These are phyloP conservation scores for Candida maltosa DNA, from an alignment of 805 yeast species.

Conservation along the genomic window DNA sequence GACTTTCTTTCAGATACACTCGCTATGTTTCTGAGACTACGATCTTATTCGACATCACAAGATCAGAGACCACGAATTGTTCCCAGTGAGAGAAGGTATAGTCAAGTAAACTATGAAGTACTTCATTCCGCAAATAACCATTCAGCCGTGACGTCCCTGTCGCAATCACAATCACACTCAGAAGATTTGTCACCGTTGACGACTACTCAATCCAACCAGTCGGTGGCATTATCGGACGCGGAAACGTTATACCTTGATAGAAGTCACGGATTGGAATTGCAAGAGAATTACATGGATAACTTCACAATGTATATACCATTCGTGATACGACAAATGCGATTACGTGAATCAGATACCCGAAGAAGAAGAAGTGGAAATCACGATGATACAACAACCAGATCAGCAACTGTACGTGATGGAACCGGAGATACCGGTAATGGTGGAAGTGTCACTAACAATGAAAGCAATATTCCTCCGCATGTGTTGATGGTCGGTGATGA, in stretches of 20 bases:
- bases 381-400: no score
- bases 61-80: no score
- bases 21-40: no score
- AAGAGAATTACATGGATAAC: slow-evolving; percentile 33
- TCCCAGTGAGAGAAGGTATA: slow-evolving; percentile 1
- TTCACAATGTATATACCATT: slow-evolving; percentile 36
- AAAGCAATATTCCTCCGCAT: no score
- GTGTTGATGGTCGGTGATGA: neutral
- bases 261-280: slow-evolving; percentile 28
- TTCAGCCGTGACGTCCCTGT: neutral
- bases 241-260: slow-evolving; percentile 28
- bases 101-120: slow-evolving; percentile 3
- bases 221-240: slow-evolving; percentile 28
- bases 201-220: neutral
- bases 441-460: no score
- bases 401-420: no score
- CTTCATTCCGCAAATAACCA: slow-evolving; percentile 1
- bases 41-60: no score
- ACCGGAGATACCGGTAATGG: no score
- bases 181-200: slow-evolving; percentile 3
- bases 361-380: neutral
- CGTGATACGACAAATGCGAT: slow-evolving; percentile 28
- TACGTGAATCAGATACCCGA: slow-evolving; percentile 9
- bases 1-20: no score
- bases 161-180: no score